Percentiles rank a stretch among this genome's conserved stretches.
Evolutionary conservation across 352 stramenopile species (phyloP).

Genomic region (Phytopythium montanum): DNA sequence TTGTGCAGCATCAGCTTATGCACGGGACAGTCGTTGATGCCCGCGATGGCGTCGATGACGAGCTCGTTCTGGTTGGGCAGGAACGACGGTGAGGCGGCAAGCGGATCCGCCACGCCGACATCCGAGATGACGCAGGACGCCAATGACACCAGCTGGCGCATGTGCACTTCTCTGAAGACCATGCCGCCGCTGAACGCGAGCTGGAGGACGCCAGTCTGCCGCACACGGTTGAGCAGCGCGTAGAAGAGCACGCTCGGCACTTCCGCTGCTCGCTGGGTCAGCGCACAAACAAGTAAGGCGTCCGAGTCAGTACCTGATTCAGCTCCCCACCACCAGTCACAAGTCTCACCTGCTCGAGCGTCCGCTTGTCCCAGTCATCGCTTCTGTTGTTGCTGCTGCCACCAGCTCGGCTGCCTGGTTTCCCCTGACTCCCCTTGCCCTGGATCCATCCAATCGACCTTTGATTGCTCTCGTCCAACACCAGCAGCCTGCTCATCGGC

Average conservation of each 20-base stretch:
- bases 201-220: constrained; percentile 58
- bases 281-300: background rate
- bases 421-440: background rate
- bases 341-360: constrained; percentile 51
- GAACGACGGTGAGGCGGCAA: background rate
- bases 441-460: background rate
- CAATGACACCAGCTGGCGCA: constrained; percentile 55
- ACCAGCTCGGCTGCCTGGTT: background rate
- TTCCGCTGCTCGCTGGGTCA: constrained; percentile 31
- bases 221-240: constrained; percentile 65
- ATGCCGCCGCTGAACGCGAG: constrained; percentile 44
- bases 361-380: constrained; percentile 7
- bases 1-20: constrained; percentile 80
- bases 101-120: constrained; percentile 15
- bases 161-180: constrained; percentile 34
- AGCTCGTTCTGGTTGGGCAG: constrained; percentile 37
- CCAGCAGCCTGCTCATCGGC: background rate
- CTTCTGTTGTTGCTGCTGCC: constrained; percentile 1
- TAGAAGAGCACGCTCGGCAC: constrained; percentile 71
- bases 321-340: background rate
- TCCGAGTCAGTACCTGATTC: background rate
- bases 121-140: constrained; percentile 62
- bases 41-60: constrained; percentile 44
- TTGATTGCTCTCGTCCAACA: background rate
- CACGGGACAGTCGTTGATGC: constrained; percentile 20